Evolutionary conservation across 2,329 filamentous ascomycete species (phyloP), one percentile per base, ranked within the genome.

Genomic region (Coniochaeta hoffmannii): DNA sequence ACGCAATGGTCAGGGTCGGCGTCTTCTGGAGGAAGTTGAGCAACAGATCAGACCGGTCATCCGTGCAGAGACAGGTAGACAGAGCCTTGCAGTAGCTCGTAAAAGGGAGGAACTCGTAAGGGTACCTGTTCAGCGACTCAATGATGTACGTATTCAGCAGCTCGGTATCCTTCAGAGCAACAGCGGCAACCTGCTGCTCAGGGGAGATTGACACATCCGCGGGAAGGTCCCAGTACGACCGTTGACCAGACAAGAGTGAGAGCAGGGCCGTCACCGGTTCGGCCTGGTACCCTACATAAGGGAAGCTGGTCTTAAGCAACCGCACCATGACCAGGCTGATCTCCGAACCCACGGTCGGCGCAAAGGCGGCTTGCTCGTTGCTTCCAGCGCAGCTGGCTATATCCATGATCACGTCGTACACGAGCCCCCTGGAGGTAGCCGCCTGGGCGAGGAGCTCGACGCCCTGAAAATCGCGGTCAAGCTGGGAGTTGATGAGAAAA

Each of bases 101-200:
- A 63, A 96, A 90, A 0, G 92, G 90, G 2, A 85, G 71, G 50
- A 89, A 86, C 70, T 97, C 93, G 68, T 89, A 93, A 0, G 93
- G 93, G 66, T 91, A 97, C 55, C 93, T 85, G 58, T 82, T 80
- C 44, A 87, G 79, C 7, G 92, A 85, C 66, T 88, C 81, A 52
- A 81, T 75, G 31, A 96, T 82, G 59, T 79, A 83, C 53, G 73
- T 75, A 22, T 76, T 76, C 64, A 87, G 76, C 17, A 90, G 69
- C 7, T 75, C 65, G 19, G 75, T 68, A 59, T 89, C 82, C 17
- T 77, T 71, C 24, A 86, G 70, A 59, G 87, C 69, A 11, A 67
- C 60, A 12, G 63, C 63, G 32, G 70, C 63, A 19, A 75, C 62
- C 35, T 74, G 69, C 50, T 69, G 64, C 53, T 64, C 61, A 3